Conservation (phyloP, 2,329 filamentous ascomycete genomes). For the Tolypocladium ophioglossoides region DNA sequence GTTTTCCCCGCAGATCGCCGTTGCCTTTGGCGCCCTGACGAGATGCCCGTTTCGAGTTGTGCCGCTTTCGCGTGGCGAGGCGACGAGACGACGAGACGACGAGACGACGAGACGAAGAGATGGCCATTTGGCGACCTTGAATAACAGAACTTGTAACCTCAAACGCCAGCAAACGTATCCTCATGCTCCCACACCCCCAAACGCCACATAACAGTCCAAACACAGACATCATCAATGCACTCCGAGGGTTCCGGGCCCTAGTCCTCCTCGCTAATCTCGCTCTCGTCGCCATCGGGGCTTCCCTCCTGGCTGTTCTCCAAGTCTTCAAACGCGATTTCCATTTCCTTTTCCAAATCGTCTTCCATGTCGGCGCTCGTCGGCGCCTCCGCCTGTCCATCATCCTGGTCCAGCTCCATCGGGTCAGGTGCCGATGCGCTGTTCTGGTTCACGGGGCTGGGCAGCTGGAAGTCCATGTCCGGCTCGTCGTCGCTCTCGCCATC, state of each 20-base stretch:
- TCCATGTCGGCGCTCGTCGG: slow-evolving; percentile 20
- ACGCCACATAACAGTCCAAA: background rate
- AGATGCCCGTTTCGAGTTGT: too few relatives aligned
- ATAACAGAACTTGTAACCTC: background rate
- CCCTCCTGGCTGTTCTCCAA: slow-evolving; percentile 43
- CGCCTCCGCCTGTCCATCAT: slow-evolving; percentile 16
- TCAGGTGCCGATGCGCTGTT: slow-evolving; percentile 17
- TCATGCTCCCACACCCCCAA: background rate
- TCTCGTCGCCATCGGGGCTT: slow-evolving; percentile 45
- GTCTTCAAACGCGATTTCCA: slow-evolving; percentile 40
- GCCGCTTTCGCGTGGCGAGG: too few relatives aligned
- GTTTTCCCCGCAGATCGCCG: background rate
- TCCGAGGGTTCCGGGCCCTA: slow-evolving; percentile 17
- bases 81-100: background rate
- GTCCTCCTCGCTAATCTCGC: slow-evolving; percentile 58
- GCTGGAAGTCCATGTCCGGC: slow-evolving; percentile 38
- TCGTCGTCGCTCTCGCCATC: slow-evolving; percentile 38
- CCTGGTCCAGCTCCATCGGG: slow-evolving; percentile 17
- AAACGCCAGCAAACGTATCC: background rate
- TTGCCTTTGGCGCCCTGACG: too few relatives aligned
- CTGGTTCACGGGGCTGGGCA: slow-evolving; percentile 42
- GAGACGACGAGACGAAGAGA: background rate
- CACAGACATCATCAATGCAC: background rate
- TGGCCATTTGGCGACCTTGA: background rate
- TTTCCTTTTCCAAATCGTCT: slow-evolving; percentile 36